Evolutionary conservation across 2,329 filamentous ascomycete species (phyloP), one percentile per base, ranked within the genome.

Genomic region (Exophiala phaeomuriformis): DNA sequence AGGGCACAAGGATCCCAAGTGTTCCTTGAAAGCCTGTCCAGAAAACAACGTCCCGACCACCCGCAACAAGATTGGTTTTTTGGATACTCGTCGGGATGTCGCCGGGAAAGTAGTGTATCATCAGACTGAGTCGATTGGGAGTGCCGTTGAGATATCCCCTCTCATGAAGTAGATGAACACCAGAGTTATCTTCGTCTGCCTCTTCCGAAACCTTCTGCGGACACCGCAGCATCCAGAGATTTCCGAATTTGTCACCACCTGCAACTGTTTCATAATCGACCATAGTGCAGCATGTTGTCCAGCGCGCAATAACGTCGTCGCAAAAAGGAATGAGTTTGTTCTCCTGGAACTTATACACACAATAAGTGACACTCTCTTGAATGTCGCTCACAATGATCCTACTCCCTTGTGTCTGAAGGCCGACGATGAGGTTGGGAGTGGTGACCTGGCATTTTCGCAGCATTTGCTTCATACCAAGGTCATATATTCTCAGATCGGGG

Each of bases 201-300:
- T 94, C 88, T 61, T 90, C 85, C 36, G 88, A 95, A 5, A 85
- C 84, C 68, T 95, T 93, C 56, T 84, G 76, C 0, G 91, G 90
- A 64, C 88, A 93, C 45, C 93, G 86, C 31, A 98, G 78, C 42
- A 98, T 81, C 84, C 90, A 98, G 10, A 98, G 72, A 64, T 98
- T 98, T 56, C 93, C 94, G 61, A 98, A 99, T 67, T 96, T 97
- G 74, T 99, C 93, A 35, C 91, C 91, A 35, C 91, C 93, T 2
- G 90, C 90, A 28, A 88, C 83, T 1, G 93, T 95, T 68, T 98
- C 93, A 69, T 98, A 99, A 71, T 99, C 93, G 1, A 97, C 84
- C 89, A 98, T 95, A 2, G 90, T 81, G 0, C 87, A 86, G 62
- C 87, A 87, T 0, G 89, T 95, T 1, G 89, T 95, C 88, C 90